Evolutionary conservation across 2,329 filamentous ascomycete genomes (phyloP), one percentile per base, ranked within the genome.

Genomic region (Penicillium sp.): DNA sequence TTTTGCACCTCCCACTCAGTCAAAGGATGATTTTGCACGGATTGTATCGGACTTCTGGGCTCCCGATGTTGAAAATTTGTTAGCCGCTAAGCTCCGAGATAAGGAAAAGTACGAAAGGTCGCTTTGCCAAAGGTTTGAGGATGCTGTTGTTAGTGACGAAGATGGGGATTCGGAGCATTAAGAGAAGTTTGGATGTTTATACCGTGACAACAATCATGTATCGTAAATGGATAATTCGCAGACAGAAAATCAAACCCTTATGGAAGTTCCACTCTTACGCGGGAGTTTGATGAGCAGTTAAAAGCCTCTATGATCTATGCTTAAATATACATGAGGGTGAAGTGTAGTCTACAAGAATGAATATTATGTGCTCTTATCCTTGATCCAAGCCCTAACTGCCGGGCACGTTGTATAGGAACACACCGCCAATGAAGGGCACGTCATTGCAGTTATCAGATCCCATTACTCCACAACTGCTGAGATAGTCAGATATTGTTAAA

Each of bases 11-110:
- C 33, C 48, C 27, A 41, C 50, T 53, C 17, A 54, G 38, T 41
- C 55, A 6, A 41, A 49, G 35, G 54, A 47, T 3, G 59, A 61
- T 13, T 64, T 62, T 25, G 58, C 58, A 23, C 23, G 36, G n/a
- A 29, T 60, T 31, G 49, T 62, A 29, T 57, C 59, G 19, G 49
- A 63, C 6, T 64, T 57, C 55, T 67, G 57, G 63, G 61, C 60
- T 51, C 13, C 49, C 1, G 38, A 61, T 35, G 48, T 50, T 38
- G 51, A 38, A 42, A 13, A 55, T 23, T 57, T 62, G 33, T 57
- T 67, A 29, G 21, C 48, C 35, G 29, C 41, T 17, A 64, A 66
- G 44, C 51, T 66, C 2, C 39, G 27, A 44, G 65, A 66, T 54
- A 62, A 63, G 54, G 54, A 62, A 27, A 44, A 54, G 21, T 67